A percentile compares a stretch with the other conserved stretches of the same genome.
phyloP scores from a whole-genome alignment of 2,329 filamentous ascomycete genomes.

The Colletotrichum higginsianum region DNA sequence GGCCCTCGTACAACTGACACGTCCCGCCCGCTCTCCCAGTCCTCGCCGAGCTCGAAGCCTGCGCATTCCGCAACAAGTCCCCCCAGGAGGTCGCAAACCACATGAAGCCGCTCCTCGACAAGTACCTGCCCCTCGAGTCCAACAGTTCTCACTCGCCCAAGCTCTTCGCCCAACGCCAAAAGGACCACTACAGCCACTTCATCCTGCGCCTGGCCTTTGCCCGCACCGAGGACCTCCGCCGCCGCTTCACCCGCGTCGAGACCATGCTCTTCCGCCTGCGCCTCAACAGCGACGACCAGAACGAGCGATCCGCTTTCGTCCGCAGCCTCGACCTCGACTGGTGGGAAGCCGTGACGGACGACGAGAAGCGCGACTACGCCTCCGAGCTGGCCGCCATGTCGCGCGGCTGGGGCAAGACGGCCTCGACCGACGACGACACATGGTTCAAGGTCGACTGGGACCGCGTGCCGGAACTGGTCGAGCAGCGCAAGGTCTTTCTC shows the following conservation, averaged over 20 bases:
- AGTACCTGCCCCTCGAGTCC: slow-evolving; percentile 85
- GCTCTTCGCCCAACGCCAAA: slow-evolving; percentile 83
- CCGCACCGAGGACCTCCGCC: slow-evolving; percentile 89
- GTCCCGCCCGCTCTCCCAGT: slow-evolving; percentile 62
- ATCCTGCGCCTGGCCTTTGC: slow-evolving; percentile 95
- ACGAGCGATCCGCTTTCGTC: slow-evolving; percentile 84
- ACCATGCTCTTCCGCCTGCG: slow-evolving; percentile 90
- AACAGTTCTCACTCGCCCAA: slow-evolving; percentile 75
- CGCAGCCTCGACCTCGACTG: slow-evolving; percentile 84
- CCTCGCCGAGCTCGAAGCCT: slow-evolving; percentile 90
- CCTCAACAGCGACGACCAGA: slow-evolving; percentile 81
- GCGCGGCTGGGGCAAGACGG: slow-evolving; percentile 56
- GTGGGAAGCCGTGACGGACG: slow-evolving; percentile 88
- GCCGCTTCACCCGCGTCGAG: slow-evolving; percentile 89
- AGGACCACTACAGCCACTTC: slow-evolving; percentile 98
- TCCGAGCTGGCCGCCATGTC: slow-evolving; percentile 71
- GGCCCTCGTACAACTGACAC: slow-evolving; percentile 12
- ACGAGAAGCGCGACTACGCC: slow-evolving; percentile 79
- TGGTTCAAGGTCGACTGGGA: slow-evolving; percentile 99
- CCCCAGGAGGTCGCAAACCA: slow-evolving; percentile 85
- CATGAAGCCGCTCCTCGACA: slow-evolving; percentile 89
- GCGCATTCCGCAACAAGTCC: slow-evolving; percentile 92
- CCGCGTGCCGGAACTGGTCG: slow-evolving; percentile 90
- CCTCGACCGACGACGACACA: slow-evolving; percentile 78
- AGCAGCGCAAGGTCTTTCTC: slow-evolving; percentile 82